Evolutionary conservation across 108 stramenopile species (phyloP).

Genomic region (Nitzschia palea): DNA sequence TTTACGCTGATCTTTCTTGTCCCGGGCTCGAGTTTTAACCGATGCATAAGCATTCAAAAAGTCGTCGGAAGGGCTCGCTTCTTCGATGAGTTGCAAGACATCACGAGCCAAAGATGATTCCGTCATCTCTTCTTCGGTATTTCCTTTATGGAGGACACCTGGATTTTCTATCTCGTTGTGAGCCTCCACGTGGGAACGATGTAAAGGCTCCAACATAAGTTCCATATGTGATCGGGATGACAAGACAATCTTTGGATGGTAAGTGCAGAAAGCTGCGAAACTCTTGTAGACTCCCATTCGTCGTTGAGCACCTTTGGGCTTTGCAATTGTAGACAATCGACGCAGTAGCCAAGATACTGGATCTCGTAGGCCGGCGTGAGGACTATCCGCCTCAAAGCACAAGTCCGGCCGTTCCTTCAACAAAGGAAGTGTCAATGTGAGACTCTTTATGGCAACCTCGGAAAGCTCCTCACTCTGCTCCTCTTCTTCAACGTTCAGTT

Average conservation of each 20-base stretch:
- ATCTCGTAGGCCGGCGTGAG: slow-evolving; percentile 31
- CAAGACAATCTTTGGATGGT: slow-evolving; percentile 36
- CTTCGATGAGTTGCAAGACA: slow-evolving; percentile 73
- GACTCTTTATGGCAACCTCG: slow-evolving; percentile 57
- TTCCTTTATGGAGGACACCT: neutral
- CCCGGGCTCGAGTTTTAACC: slow-evolving; percentile 64
- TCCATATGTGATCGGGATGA: slow-evolving; percentile 47
- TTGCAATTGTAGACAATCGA: slow-evolving; percentile 79
- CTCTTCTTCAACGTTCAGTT: slow-evolving; percentile 63
- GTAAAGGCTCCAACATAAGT: slow-evolving; percentile 77
- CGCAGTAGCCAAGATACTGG: slow-evolving; percentile 71
- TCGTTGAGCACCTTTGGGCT: slow-evolving; percentile 62
- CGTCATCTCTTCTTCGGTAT: neutral
- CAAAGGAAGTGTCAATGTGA: slow-evolving; percentile 58
- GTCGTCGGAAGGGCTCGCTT: slow-evolving; percentile 39
- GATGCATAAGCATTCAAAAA: slow-evolving; percentile 70
- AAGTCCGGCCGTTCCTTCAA: slow-evolving; percentile 61
- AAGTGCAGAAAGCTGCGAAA: slow-evolving; percentile 72
- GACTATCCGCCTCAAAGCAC: slow-evolving; percentile 48
- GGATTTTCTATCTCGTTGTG: slow-evolving; percentile 47
- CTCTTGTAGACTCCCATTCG: slow-evolving; percentile 81
- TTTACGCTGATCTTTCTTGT: slow-evolving; percentile 76
- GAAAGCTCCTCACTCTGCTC: slow-evolving; percentile 57
- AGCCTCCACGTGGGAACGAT: slow-evolving; percentile 71
- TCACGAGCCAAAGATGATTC: slow-evolving; percentile 66